Evolutionary conservation across 495 filamentous ascomycete genomes (phyloP).

Genomic region (Parathielavia appendiculata): DNA sequence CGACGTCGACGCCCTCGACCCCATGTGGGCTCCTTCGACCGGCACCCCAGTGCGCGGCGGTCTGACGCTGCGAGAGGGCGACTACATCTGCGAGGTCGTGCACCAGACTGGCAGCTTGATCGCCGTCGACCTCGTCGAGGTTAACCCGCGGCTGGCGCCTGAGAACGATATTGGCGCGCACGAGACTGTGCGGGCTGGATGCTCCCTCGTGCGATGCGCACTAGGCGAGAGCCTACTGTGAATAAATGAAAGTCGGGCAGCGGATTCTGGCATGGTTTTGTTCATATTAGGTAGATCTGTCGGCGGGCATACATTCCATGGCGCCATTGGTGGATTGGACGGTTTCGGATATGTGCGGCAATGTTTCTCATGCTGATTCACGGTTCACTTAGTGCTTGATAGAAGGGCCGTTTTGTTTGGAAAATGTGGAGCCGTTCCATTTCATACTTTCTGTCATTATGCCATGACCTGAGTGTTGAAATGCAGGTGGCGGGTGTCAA

Average conservation of each 20-base stretch:
- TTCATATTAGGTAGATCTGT: background rate
- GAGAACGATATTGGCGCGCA: constrained; percentile 59
- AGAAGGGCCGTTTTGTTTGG: too few relatives aligned
- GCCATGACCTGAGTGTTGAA: too few relatives aligned
- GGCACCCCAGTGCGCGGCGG: constrained; percentile 96
- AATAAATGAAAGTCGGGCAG: background rate
- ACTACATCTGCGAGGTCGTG: constrained; percentile 96
- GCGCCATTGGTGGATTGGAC: background rate
- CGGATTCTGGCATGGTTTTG: background rate
- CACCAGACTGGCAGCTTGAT: constrained; percentile 88
- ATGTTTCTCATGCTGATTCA: too few relatives aligned
- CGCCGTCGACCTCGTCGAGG: constrained; percentile 91
- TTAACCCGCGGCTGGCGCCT: constrained; percentile 80
- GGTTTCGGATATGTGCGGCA: background rate
- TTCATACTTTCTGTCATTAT: too few relatives aligned
- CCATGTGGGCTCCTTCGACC: constrained; percentile 91
- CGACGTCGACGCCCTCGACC: constrained; percentile 94
- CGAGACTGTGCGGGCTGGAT: constrained; percentile 86
- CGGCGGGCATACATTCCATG: background rate
- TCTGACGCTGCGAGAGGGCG: constrained; percentile 89
- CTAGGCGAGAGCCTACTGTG: constrained; percentile 87
- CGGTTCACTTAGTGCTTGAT: background rate
- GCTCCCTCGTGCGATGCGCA: constrained; percentile 84
- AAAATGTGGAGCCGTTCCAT: background rate
- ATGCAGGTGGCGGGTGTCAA: too few relatives aligned